phyloP scores from a whole-genome alignment of 371 early-diverging fungal genomes.

The Thermomucor indicae-seudaticae region DNA sequence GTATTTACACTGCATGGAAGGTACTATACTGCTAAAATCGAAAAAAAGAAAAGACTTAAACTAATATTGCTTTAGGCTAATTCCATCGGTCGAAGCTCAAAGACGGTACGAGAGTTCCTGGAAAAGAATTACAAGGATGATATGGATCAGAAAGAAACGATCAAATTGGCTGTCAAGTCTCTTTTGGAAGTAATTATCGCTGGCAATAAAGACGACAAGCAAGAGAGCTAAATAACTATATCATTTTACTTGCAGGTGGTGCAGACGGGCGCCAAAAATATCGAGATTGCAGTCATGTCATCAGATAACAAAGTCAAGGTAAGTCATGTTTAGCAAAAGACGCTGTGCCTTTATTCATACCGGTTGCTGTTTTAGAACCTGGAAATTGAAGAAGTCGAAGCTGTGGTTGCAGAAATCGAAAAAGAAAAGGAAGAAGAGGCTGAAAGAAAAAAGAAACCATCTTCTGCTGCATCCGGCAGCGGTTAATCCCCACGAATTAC shows the following conservation, averaged over 20 bases:
- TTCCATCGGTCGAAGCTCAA: conserved; percentile 94
- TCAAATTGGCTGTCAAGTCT: conserved; percentile 91
- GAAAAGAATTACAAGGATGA: conserved; percentile 95
- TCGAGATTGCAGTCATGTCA: conserved; percentile 94
- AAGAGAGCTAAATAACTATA: too few species aligned
- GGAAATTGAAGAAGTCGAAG: conserved; percentile 80
- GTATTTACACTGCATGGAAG: conserved; percentile 99
- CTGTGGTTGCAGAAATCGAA: conserved; percentile 82
- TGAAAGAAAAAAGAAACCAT: conserved; percentile 66
- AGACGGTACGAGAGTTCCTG: conserved; percentile 96
- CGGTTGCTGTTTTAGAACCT: conserved; percentile 45
- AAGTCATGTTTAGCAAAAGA: conserved; percentile 6
- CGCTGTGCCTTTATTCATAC: not conserved
- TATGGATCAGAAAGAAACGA: conserved; percentile 72
- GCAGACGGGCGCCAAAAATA: conserved; percentile 98
- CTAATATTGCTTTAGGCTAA: conserved; percentile 72
- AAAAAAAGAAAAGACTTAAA: not conserved
- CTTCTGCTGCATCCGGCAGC: conserved; percentile 24
- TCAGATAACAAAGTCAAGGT: conserved; percentile 67
- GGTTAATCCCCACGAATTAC: too few species aligned
- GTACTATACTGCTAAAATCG: conserved; percentile 38
- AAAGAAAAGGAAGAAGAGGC: conserved; percentile 92
- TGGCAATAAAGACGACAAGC: too few species aligned
- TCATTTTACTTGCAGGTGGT: conserved; percentile 73
- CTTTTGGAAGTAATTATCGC: conserved; percentile 71